Conservation (phyloP, 192 early-diverging fungal genomes). For the Coemansia sp. region DNA sequence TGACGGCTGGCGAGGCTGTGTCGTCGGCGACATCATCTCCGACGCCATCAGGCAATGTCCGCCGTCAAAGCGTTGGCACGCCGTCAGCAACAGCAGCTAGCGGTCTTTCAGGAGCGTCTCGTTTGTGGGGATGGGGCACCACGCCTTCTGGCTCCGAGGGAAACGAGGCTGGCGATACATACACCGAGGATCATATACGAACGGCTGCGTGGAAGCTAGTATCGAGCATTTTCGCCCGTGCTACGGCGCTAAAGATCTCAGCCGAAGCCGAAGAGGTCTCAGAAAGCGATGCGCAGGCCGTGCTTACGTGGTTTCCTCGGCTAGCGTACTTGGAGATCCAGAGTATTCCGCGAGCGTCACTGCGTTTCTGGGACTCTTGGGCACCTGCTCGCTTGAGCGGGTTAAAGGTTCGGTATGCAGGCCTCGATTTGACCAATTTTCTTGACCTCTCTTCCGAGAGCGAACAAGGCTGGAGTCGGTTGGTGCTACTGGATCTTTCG, state of each 20-base stretch:
- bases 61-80: not conserved
- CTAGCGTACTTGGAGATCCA: slow-evolving; percentile 49
- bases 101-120: not conserved
- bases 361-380: slow-evolving; percentile 49
- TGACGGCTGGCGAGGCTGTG: slow-evolving; percentile 35
- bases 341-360: slow-evolving; percentile 38
- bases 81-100: not conserved
- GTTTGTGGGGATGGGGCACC: slow-evolving; percentile 19
- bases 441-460: slow-evolving; percentile 12
- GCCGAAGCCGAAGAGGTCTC: slow-evolving; percentile 51
- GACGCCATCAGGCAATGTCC: not conserved
- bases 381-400: slow-evolving; percentile 17
- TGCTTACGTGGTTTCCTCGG: slow-evolving; percentile 55
- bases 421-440: slow-evolving; percentile 22
- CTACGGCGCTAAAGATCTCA: slow-evolving; percentile 45
- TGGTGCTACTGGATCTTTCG: slow-evolving; percentile 46
- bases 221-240: slow-evolving; percentile 43
- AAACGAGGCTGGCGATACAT: not conserved
- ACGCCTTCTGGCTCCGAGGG: not conserved
- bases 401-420: slow-evolving; percentile 38
- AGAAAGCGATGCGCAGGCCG: slow-evolving; percentile 40
- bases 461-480: slow-evolving; percentile 24
- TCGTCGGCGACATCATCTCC: not conserved
- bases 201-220: slow-evolving; percentile 47
- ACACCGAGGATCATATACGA: slow-evolving; percentile 20